Evolutionary conservation across 2,329 filamentous ascomycete genomes (phyloP).

Genomic region (Chaetothyriales sp.): DNA sequence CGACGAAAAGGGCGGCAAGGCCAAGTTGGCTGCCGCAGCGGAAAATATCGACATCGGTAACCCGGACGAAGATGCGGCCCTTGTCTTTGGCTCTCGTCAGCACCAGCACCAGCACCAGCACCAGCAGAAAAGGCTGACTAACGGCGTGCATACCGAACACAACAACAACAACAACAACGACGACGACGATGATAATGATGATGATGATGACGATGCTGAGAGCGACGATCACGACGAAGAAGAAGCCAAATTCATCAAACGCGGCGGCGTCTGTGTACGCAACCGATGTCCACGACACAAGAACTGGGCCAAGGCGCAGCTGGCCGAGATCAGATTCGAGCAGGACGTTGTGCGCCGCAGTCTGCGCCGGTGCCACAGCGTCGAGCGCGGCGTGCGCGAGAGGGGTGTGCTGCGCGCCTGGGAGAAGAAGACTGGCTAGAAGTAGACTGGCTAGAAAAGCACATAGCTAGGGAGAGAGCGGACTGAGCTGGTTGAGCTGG

Average conservation of each 20-base stretch:
- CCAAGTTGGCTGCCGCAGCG: conserved; percentile 13
- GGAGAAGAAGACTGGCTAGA: conserved; percentile 4
- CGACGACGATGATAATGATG: conserved; percentile 18
- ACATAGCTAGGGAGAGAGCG: no score
- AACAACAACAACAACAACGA: conserved; percentile 19
- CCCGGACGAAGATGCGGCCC: conserved; percentile 25
- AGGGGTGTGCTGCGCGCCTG: conserved; percentile 12
- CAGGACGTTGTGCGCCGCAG: conserved; percentile 13
- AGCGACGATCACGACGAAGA: conserved; percentile 17
- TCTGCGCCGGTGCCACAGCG: conserved; percentile 6
- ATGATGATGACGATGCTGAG: conserved; percentile 22
- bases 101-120: conserved; percentile 11
- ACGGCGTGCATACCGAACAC: conserved; percentile 20
- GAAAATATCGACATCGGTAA: conserved; percentile 18
- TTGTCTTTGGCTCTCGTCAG: conserved; percentile 17
- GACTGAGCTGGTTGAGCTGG: no score
- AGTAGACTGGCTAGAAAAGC: no score
- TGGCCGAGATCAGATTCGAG: conserved; percentile 15
- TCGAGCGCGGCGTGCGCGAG: conserved; percentile 10
- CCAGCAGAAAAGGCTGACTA: neutral
- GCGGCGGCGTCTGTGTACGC: conserved; percentile 31
- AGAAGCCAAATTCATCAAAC: conserved; percentile 15
- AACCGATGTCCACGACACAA: conserved; percentile 35
- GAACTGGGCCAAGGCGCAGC: conserved; percentile 33
- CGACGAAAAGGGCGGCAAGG: conserved; percentile 22